phyloP scores from a whole-genome alignment of 2,329 filamentous ascomycete genomes.

The Aspergillus arachidicola region DNA sequence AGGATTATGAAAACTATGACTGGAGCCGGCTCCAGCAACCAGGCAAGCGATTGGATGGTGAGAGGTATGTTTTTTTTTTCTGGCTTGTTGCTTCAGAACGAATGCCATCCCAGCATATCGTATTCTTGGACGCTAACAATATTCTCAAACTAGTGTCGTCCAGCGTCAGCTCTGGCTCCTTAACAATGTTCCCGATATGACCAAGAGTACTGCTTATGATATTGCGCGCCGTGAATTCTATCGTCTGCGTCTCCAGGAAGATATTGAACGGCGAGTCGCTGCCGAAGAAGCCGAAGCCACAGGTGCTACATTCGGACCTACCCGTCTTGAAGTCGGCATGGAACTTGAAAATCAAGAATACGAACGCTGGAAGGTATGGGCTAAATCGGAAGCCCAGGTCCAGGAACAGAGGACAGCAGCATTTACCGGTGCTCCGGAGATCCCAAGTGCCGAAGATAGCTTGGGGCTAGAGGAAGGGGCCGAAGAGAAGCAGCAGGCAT shows the following conservation, averaged over 20 bases:
- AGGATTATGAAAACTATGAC: conserved; percentile 73
- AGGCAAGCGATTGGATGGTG: conserved; percentile 76
- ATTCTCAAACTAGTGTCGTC: conserved; percentile 67
- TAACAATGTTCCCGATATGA: conserved; percentile 61
- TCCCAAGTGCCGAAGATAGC: conserved; percentile 37
- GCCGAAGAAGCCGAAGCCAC: conserved; percentile 83
- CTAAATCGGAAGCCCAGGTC: conserved; percentile 55
- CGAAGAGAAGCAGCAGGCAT: conserved; percentile 9
- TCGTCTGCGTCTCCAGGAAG: conserved; percentile 74
- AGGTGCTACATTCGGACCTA: conserved; percentile 86
- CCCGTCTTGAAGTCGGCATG: conserved; percentile 74
- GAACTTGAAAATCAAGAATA: conserved; percentile 77
- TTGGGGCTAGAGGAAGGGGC: conserved; percentile 31
- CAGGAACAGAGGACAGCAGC: conserved; percentile 51
- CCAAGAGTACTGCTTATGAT: conserved; percentile 76
- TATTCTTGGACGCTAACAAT: conserved; percentile 13
- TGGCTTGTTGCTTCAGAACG: neutral
- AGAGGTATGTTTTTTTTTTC: conserved; percentile 62
- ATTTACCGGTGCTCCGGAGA: conserved; percentile 42
- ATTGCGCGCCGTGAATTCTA: conserved; percentile 89
- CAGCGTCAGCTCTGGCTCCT: conserved; percentile 90
- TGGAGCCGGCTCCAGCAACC: conserved; percentile 79
- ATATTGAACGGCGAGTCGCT: conserved; percentile 79
- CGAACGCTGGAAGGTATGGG: conserved; percentile 86
- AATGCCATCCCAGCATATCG: neutral